These are phyloP conservation scores for Penicillium sp. DNA, from an alignment of 2,329 filamentous ascomycete genomes.

Conservation along the genomic window DNA sequence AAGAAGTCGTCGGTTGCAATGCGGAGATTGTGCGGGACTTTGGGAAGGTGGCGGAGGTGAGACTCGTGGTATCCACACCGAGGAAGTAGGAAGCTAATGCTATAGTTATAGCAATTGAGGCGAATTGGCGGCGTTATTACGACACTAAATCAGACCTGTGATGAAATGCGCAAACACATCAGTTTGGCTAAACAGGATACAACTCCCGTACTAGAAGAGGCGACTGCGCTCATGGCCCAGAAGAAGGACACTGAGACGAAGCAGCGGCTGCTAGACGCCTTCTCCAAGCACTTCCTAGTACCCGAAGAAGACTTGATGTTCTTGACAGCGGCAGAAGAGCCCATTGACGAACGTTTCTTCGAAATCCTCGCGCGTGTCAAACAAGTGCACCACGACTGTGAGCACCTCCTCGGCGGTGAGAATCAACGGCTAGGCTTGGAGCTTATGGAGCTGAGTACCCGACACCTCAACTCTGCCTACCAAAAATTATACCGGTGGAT, in stretches of 20 bases:
- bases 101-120: constrained; percentile 65
- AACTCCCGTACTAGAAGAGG: constrained; percentile 69
- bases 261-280: constrained; percentile 69
- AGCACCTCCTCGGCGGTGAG: constrained; percentile 82
- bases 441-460: constrained; percentile 85
- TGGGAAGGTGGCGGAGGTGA: constrained; percentile 78
- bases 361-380: constrained; percentile 71
- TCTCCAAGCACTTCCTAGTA: constrained; percentile 77
- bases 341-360: constrained; percentile 84
- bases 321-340: constrained; percentile 72
- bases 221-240: constrained; percentile 66
- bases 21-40: constrained; percentile 84
- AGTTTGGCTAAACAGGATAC: constrained; percentile 70
- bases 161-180: constrained; percentile 74
- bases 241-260: constrained; percentile 72
- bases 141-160: constrained; percentile 72
- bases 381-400: constrained; percentile 80
- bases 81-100: constrained; percentile 11
- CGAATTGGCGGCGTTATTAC: constrained; percentile 75
- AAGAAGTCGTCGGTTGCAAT: constrained; percentile 89
- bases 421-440: constrained; percentile 84
- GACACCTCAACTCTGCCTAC: constrained; percentile 80
- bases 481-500: constrained; percentile 97
- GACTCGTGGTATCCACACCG: constrained; percentile 21
- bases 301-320: constrained; percentile 73